A percentile compares a stretch with the other conserved stretches of the same genome.
Conservation (phyloP, 208 protist genomes). For the Chromosphaera perkinsii region DNA sequence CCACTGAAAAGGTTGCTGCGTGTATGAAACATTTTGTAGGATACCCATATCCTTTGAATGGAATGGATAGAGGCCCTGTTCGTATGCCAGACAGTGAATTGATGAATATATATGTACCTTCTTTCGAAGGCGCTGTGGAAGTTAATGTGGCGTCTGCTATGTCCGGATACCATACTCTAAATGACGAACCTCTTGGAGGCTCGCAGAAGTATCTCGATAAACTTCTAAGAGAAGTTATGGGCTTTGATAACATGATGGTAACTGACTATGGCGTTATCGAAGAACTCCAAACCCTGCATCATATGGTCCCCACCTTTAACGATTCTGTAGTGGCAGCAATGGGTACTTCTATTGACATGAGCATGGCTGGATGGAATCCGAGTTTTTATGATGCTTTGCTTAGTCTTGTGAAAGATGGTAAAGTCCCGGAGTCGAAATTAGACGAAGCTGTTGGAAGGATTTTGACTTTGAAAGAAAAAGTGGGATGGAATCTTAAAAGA, state of each 20-base stretch:
- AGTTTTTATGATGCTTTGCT: no score
- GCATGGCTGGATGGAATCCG: no score
- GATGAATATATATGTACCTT: constrained; percentile 43
- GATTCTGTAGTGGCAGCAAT: no score
- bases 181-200: constrained; percentile 39
- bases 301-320: no score
- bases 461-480: no score
- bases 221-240: constrained; percentile 42
- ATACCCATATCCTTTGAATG: constrained; percentile 42
- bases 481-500: no score
- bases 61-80: constrained; percentile 39
- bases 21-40: constrained; percentile 53
- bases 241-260: constrained; percentile 48
- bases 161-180: constrained; percentile 34
- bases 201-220: constrained; percentile 17
- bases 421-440: no score
- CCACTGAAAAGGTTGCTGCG: constrained; percentile 38
- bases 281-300: no score
- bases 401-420: no score
- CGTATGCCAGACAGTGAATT: constrained; percentile 35
- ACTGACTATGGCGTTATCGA: constrained; percentile 46
- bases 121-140: constrained; percentile 33
- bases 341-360: no score
- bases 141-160: constrained; percentile 29
- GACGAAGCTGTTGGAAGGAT: no score